Evolutionary conservation across 2,329 filamentous ascomycete genomes (phyloP).

Genomic region (Talaromyces sp.): DNA sequence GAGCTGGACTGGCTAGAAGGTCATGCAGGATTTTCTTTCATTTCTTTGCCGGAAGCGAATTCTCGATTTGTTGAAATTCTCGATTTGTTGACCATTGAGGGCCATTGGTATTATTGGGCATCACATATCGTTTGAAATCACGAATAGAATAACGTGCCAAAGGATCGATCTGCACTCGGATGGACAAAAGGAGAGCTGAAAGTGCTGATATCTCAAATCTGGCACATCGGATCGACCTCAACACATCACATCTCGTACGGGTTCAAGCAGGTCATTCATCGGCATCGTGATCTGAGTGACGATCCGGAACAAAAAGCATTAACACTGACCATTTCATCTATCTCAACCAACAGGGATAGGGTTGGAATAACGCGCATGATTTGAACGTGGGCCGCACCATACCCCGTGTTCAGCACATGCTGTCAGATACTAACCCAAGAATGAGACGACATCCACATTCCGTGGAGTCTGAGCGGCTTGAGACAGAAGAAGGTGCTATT

Average conservation of each 20-base stretch:
- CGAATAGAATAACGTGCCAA: background rate
- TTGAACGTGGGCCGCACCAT: background rate
- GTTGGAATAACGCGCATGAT: background rate
- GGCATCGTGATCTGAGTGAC: background rate
- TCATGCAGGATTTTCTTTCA: background rate
- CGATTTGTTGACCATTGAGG: background rate
- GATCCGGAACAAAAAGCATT: background rate
- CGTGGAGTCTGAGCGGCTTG: background rate
- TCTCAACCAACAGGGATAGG: background rate
- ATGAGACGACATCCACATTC: background rate
- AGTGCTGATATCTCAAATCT: background rate
- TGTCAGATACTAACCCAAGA: background rate
- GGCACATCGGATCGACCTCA: background rate
- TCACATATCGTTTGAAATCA: background rate
- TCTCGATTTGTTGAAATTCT: background rate
- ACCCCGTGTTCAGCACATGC: background rate
- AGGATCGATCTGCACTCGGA: background rate
- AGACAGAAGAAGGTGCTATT: background rate
- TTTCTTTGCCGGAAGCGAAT: background rate
- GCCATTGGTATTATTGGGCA: background rate
- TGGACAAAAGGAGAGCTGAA: background rate
- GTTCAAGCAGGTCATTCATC: background rate
- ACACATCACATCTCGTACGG: background rate
- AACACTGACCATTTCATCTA: background rate
- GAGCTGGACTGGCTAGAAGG: background rate